phyloP scores from a whole-genome alignment of 352 stramenopile species.

The Pythium aristosporum region DNA sequence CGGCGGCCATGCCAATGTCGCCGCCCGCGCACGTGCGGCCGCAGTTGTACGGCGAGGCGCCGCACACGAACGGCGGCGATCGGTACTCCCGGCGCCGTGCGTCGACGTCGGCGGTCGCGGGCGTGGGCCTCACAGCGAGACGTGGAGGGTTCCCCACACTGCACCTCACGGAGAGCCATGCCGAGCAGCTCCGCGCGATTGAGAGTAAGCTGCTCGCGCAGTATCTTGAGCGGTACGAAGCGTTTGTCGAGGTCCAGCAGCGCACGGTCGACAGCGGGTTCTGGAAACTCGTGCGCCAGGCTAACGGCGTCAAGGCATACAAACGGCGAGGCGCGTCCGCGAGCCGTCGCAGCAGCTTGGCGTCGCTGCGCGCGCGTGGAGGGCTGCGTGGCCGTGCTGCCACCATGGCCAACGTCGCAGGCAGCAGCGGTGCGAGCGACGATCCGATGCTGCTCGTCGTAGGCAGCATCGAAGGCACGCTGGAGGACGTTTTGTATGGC shows the following conservation, averaged over 20 bases:
- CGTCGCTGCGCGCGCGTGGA: neutral
- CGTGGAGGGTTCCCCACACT: conserved; percentile 29
- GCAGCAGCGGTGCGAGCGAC: conserved; percentile 8
- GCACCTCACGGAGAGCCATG: conserved; percentile 38
- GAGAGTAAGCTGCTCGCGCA: conserved; percentile 45
- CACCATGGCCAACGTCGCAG: conserved; percentile 6
- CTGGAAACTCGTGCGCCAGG: conserved; percentile 54
- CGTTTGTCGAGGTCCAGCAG: conserved; percentile 24
- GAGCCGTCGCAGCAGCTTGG: neutral
- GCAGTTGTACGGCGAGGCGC: conserved; percentile 9
- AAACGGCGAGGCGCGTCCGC: conserved; percentile 24
- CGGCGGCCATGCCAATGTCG: conserved; percentile 16
- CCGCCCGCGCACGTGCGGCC: conserved; percentile 7
- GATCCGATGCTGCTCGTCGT: conserved; percentile 32
- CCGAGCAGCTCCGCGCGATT: conserved; percentile 42
- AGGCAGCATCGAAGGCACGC: conserved; percentile 50
- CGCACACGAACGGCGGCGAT: neutral
- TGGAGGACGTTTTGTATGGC: conserved; percentile 73
- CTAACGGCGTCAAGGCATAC: conserved; percentile 51
- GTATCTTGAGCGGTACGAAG: conserved; percentile 58
- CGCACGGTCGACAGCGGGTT: conserved; percentile 20
- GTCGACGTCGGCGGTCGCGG: conserved; percentile 10
- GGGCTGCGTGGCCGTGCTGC: conserved; percentile 11
- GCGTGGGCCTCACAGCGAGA: neutral
- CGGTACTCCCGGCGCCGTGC: neutral